Evolutionary conservation across 2,329 filamentous ascomycete genomes (phyloP), one percentile per base, ranked within the genome.

Genomic region (Xylariaceae sp.): DNA sequence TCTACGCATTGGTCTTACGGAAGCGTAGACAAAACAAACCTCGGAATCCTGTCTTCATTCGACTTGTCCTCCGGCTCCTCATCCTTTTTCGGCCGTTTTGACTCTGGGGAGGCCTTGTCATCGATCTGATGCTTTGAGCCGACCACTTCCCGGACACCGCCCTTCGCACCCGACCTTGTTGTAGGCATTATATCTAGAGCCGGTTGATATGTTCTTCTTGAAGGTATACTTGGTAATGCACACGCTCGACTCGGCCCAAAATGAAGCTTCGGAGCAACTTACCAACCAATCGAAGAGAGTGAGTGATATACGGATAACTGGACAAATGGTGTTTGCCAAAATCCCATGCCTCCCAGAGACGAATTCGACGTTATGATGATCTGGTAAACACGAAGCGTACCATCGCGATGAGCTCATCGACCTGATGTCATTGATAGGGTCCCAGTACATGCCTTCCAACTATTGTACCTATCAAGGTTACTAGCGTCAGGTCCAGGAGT

Each of bases 41-140:
- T 57, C 8, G 61, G 59, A 29, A 74, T 57, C 1, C 65, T 68
- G 46, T 76, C 70, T 43, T 78, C 73, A 23, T 76, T 63, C 0
- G 70, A 74, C 48, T 67, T 67, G 52, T 78, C 73, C 43, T 68
- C 64, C 47, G 63, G 66, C 11, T 43, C 44, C 9, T 52, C 44
- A 8, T 47, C 48, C 36, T 52, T 59, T 40, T 59, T 62, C n/a
- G 59, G 55, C 16, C 64, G 64, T 51, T 71, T 69, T 9, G 63
- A 48, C 31, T 63, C 48, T 16, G 64, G 60, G 1, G 64, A 59
- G 4, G 52, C 46, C 31, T 55, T 52, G 12, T 44, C 43, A 29
- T 54, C 51, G 2, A 60, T 53, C 41, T 61, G 54, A 36, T 62
- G 63, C 50, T 67, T 67, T 9, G 55, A 55, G 7, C 62, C 59